These are phyloP conservation scores for Mucor piriformis DNA, from an alignment of 371 early-diverging fungal species.

Conservation along the genomic window DNA sequence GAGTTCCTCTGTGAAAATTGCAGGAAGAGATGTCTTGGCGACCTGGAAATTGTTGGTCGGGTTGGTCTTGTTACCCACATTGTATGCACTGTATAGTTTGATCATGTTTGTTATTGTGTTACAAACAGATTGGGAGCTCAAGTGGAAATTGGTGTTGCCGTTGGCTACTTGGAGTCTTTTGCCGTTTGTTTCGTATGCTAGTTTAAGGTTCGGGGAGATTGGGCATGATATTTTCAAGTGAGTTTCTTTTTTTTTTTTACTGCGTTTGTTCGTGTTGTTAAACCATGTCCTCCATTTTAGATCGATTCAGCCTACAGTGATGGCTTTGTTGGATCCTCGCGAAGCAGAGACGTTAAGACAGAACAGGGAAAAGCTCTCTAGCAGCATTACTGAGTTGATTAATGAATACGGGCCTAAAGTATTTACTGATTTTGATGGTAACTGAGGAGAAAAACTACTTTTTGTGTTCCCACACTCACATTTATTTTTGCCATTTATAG, in stretches of 20 bases:
- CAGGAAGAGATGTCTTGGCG: slow-evolving; percentile 90
- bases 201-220: slow-evolving; percentile 82
- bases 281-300: slow-evolving; percentile 17
- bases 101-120: slow-evolving; percentile 50
- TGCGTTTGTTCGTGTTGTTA: neutral
- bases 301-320: slow-evolving; percentile 79
- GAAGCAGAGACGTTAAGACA: slow-evolving; percentile 57
- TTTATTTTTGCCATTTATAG: slow-evolving; percentile 4
- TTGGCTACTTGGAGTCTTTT: slow-evolving; percentile 55
- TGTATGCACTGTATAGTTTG: slow-evolving; percentile 73
- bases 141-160: slow-evolving; percentile 40
- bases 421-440: slow-evolving; percentile 75
- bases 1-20: slow-evolving; percentile 88
- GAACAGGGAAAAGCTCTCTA: slow-evolving; percentile 71
- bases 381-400: slow-evolving; percentile 74
- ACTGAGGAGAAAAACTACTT: too few relatives aligned
- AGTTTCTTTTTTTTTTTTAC: neutral
- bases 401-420: slow-evolving; percentile 85
- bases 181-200: slow-evolving; percentile 77
- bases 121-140: slow-evolving; percentile 32
- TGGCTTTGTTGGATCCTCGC: slow-evolving; percentile 63
- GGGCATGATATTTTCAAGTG: slow-evolving; percentile 80
- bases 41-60: slow-evolving; percentile 92
- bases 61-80: slow-evolving; percentile 71
- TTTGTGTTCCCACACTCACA: too few relatives aligned